Evolutionary conservation across 2,329 filamentous ascomycete species (phyloP).

Genomic region (Botrytis deweyae): DNA sequence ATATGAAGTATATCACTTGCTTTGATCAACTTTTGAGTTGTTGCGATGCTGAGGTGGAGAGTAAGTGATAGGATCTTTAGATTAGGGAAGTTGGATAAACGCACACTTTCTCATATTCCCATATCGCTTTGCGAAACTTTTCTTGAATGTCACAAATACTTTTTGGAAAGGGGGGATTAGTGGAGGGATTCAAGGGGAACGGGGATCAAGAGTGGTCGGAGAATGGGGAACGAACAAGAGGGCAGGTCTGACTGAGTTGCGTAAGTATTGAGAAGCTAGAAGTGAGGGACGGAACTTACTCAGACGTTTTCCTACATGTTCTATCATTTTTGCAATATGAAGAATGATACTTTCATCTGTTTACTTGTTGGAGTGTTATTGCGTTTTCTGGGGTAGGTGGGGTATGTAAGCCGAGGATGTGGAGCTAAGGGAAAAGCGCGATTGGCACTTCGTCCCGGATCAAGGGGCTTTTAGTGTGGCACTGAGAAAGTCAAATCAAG

Average conservation of each 20-base stretch:
- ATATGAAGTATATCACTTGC: slow-evolving; percentile 66
- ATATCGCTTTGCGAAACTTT: slow-evolving; percentile 80
- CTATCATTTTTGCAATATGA: not conserved
- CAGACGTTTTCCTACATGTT: slow-evolving; percentile 16
- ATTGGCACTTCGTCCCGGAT: not conserved
- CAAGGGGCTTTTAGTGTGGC: not conserved
- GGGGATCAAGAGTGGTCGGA: not conserved
- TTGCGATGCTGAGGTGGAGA: slow-evolving; percentile 55
- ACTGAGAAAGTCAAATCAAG: not conserved
- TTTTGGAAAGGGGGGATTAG: slow-evolving; percentile 10
- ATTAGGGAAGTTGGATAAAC: slow-evolving; percentile 27
- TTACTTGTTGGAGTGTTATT: not conserved
- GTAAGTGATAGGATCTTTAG: slow-evolving; percentile 3
- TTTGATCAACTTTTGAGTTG: slow-evolving; percentile 66
- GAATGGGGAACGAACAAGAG: slow-evolving; percentile 8
- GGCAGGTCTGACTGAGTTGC: slow-evolving; percentile 1
- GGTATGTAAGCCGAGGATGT: slow-evolving; percentile 15
- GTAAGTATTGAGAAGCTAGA: not conserved
- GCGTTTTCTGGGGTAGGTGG: slow-evolving; percentile 18
- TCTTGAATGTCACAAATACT: slow-evolving; percentile 96
- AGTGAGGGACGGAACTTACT: not conserved
- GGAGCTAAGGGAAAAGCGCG: not conserved
- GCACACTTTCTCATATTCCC: slow-evolving; percentile 81
- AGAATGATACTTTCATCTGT: not conserved
- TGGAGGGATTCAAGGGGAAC: not conserved